Conservation (phyloP, 2,329 filamentous ascomycete species). For the Parascedosporium putredinis region DNA sequence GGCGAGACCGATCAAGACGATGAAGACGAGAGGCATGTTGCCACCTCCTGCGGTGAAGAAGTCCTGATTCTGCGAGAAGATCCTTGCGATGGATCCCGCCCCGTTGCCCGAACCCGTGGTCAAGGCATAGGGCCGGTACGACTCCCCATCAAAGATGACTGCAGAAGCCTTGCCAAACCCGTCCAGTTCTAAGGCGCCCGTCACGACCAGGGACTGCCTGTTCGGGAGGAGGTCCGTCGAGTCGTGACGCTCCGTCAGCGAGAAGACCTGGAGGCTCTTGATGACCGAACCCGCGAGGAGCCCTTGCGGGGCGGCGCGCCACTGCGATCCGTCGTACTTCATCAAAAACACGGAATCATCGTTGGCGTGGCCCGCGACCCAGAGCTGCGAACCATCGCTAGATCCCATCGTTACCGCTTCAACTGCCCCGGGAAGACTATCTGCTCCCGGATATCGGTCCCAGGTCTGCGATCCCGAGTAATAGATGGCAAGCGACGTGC, state of each 20-base stretch:
- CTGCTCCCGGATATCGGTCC: conserved; percentile 50
- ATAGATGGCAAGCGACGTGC: conserved; percentile 61
- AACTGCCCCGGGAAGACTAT: conserved; percentile 67
- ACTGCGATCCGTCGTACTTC: conserved; percentile 67
- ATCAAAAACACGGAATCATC: conserved; percentile 67
- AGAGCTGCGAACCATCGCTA: conserved; percentile 61
- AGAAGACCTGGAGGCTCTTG: conserved; percentile 72
- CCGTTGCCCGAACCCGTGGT: conserved; percentile 56
- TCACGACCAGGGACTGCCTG: conserved; percentile 66
- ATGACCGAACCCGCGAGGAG: conserved; percentile 60
- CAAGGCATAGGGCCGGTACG: conserved; percentile 68
- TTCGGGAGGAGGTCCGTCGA: conserved; percentile 52
- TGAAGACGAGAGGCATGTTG: conserved; percentile 60
- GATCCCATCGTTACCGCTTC: conserved; percentile 67
- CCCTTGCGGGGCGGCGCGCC: conserved; percentile 49
- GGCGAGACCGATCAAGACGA: conserved; percentile 71
- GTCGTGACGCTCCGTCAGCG: conserved; percentile 57
- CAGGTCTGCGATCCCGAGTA: conserved; percentile 58
- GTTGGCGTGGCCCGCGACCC: conserved; percentile 64
- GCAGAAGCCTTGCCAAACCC: conserved; percentile 74
- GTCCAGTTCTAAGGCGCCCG: conserved; percentile 69
- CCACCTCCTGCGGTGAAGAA: conserved; percentile 59
- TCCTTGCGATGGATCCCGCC: conserved; percentile 63
- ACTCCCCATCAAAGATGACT: conserved; percentile 76
- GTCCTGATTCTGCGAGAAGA: conserved; percentile 75